Conservation (phyloP, 2,329 filamentous ascomycete genomes). For the Zymoseptoria crescenta region DNA sequence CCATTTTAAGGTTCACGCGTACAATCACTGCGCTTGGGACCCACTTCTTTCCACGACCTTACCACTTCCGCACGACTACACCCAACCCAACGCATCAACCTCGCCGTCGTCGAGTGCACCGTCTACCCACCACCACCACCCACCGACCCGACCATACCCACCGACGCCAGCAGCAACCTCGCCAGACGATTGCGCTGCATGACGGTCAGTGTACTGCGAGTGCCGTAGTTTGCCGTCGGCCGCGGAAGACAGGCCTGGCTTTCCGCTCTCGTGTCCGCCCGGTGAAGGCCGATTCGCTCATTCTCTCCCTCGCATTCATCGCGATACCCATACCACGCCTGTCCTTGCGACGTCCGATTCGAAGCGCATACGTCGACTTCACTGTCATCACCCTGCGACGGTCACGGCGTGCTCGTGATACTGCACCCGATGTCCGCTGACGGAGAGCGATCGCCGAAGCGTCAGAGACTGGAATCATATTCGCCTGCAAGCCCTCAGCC, state of each 20-base stretch:
- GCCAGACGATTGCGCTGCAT: neutral
- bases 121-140: neutral
- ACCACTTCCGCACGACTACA: neutral
- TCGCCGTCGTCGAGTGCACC: neutral
- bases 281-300: neutral
- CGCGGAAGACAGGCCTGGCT: neutral
- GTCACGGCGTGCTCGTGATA: neutral
- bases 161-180: neutral
- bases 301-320: neutral
- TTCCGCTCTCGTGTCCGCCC: neutral
- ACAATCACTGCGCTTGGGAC: no score
- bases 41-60: no score
- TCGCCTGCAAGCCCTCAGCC: slow-evolving; percentile 31
- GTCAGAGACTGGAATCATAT: slow-evolving; percentile 33
- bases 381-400: slow-evolving; percentile 1
- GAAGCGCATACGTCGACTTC: neutral
- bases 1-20: neutral
- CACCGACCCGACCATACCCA: neutral
- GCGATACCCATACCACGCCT: neutral
- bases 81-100: neutral
- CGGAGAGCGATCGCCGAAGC: slow-evolving; percentile 30
- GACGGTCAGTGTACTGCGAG: neutral
- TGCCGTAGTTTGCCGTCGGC: slow-evolving; percentile 1
- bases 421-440: slow-evolving; percentile 24
- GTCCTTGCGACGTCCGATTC: neutral